These are phyloP conservation scores for Prototheca wickerhamii DNA, from an alignment of 163 green algal species.

Conservation along the genomic window DNA sequence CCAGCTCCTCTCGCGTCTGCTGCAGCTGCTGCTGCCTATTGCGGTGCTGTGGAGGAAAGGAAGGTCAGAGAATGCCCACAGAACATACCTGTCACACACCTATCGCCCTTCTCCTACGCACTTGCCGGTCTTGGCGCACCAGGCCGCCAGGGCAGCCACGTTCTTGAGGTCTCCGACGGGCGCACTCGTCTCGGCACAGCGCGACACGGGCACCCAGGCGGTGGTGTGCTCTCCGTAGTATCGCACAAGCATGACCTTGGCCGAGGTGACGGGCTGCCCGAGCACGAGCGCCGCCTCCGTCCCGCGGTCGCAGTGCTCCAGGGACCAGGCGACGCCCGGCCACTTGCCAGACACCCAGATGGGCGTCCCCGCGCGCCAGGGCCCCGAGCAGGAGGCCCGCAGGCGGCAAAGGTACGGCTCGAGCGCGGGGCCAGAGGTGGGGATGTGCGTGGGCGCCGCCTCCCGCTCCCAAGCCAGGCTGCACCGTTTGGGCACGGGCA, in stretches of 20 bases:
- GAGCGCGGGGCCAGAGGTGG: neutral
- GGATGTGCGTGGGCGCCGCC: neutral
- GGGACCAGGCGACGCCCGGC: neutral
- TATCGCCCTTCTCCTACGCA: neutral
- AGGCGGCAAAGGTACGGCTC: neutral
- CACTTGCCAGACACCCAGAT: constrained; percentile 5
- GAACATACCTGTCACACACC: neutral
- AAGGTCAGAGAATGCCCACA: neutral
- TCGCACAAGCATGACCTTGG: constrained; percentile 22
- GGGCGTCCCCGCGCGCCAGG: neutral
- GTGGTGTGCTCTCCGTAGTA: constrained; percentile 44
- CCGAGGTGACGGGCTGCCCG: neutral
- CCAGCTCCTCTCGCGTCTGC: constrained; percentile 1
- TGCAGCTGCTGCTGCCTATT: constrained; percentile 5
- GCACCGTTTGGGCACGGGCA: neutral
- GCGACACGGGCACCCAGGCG: constrained; percentile 13
- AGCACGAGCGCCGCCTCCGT: neutral
- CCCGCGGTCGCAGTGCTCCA: neutral
- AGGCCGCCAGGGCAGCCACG: neutral
- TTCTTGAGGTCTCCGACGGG: neutral
- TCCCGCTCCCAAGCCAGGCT: neutral
- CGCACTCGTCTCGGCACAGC: neutral
- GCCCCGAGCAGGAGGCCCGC: too few relatives aligned
- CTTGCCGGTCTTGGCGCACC: neutral
- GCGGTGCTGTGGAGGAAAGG: too few relatives aligned